A percentile compares a stretch with the other conserved stretches of the same genome.
phyloP scores from a whole-genome alignment of 225 moss, liverwort and hornwort genomes.

The Antitrichia curtipendula region DNA sequence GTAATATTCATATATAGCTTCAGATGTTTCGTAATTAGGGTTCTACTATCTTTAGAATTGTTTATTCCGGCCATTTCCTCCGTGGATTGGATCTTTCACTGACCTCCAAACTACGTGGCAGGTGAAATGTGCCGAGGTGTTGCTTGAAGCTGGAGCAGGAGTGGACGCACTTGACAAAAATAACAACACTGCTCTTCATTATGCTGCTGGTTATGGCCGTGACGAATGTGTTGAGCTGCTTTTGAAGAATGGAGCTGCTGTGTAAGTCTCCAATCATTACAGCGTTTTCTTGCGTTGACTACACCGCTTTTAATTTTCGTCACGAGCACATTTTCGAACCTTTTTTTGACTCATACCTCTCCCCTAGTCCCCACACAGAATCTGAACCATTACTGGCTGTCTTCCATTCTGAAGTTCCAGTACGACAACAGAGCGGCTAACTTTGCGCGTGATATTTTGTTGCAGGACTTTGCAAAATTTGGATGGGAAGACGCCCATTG shows the following conservation, averaged over 20 bases:
- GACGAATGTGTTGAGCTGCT: constrained; percentile 85
- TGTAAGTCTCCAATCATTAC: constrained; percentile 35
- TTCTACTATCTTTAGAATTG: neutral
- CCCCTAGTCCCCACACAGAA: neutral
- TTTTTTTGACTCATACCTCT: neutral
- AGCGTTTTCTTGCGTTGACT: neutral
- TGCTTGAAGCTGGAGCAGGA: constrained; percentile 78
- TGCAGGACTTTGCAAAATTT: constrained; percentile 91
- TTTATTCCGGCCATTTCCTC: neutral
- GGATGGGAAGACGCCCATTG: constrained; percentile 96
- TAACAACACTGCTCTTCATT: constrained; percentile 94
- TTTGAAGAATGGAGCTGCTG: constrained; percentile 90
- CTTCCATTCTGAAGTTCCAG: neutral
- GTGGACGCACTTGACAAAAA: constrained; percentile 96
- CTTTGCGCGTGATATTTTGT: neutral
- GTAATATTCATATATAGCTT: neutral
- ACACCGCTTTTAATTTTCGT: neutral
- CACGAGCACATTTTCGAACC: neutral
- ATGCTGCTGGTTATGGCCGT: constrained; percentile 94
- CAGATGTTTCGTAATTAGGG: neutral
- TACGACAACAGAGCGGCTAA: neutral
- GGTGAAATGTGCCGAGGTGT: constrained; percentile 81
- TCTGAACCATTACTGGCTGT: neutral
- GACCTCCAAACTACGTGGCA: constrained; percentile 6
- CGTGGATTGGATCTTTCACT: neutral